Conservation (phyloP, 176 grass and related monocot species). For the Phragmites australis region DNA sequence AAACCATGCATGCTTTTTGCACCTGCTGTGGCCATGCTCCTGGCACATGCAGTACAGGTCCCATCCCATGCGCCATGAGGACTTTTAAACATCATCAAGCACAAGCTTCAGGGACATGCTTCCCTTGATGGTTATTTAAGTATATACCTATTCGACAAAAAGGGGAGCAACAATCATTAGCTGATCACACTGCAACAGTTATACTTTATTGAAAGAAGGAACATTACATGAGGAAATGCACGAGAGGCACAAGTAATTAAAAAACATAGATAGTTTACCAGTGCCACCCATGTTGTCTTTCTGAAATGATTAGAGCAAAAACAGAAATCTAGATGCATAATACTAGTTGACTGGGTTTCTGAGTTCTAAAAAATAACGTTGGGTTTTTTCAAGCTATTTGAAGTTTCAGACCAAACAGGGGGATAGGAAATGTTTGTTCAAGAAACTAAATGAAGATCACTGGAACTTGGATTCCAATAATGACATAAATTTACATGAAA, state of each 20-base stretch:
- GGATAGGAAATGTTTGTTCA: background rate
- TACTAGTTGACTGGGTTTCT: background rate
- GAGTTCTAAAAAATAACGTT: background rate
- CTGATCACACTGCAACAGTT: conserved; percentile 50
- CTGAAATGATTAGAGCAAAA: conserved; percentile 7
- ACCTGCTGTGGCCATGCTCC: conserved; percentile 43
- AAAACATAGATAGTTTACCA: conserved; percentile 5
- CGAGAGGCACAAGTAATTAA: background rate
- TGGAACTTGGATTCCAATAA: conserved; percentile 8
- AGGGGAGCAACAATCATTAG: conserved; percentile 54
- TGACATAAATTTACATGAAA: background rate
- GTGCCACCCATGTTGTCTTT: background rate
- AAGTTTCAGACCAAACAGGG: background rate
- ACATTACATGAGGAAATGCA: conserved; percentile 39
- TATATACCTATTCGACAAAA: conserved; percentile 41
- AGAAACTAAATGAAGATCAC: conserved; percentile 18
- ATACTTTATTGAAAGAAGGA: conserved; percentile 48
- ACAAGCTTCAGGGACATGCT: conserved; percentile 46
- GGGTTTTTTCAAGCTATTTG: conserved; percentile 8
- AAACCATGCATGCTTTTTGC: conserved; percentile 6
- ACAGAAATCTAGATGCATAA: background rate
- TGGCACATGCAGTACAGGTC: conserved; percentile 17
- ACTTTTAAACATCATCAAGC: conserved; percentile 54
- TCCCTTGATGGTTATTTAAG: conserved; percentile 55
- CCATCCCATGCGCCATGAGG: conserved; percentile 61